These are phyloP conservation scores for Trypanosoma grayi DNA, from an alignment of 208 protist genomes.

Conservation along the genomic window DNA sequence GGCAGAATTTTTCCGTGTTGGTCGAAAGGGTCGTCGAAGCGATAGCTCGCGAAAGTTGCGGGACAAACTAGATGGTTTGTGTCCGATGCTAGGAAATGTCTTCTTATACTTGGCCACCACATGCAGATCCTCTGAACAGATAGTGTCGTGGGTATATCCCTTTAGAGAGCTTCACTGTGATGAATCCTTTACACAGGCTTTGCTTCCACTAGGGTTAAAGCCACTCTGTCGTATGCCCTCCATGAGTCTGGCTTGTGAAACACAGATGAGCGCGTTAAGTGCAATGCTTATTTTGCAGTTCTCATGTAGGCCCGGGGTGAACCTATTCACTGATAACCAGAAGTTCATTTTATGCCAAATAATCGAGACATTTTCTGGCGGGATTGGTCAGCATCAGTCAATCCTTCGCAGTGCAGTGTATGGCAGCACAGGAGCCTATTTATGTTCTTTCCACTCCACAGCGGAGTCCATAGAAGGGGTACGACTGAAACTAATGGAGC, in stretches of 20 bases:
- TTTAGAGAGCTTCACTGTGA: slow-evolving; percentile 23
- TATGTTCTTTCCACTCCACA: slow-evolving; percentile 25
- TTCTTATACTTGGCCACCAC: slow-evolving; percentile 11
- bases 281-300: slow-evolving; percentile 16
- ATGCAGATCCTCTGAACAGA: background rate
- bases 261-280: slow-evolving; percentile 26
- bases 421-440: background rate
- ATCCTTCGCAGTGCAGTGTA: background rate
- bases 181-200: background rate
- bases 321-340: slow-evolving; percentile 17
- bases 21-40: background rate
- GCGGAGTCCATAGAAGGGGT: slow-evolving; percentile 9
- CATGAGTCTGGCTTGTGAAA: slow-evolving; percentile 24
- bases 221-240: slow-evolving; percentile 8
- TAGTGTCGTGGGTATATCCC: slow-evolving; percentile 2
- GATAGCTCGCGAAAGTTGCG: background rate
- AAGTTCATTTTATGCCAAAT: slow-evolving; percentile 3
- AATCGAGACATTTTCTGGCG: slow-evolving; percentile 4
- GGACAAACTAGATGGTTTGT: slow-evolving; percentile 2
- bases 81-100: slow-evolving; percentile 6
- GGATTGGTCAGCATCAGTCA: background rate
- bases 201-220: slow-evolving; percentile 9
- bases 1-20: slow-evolving; percentile 24
- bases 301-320: background rate
- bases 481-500: slow-evolving; percentile 6